A percentile compares a stretch with the other conserved stretches of the same genome.
Evolutionary conservation across 495 filamentous ascomycete species (phyloP).

Genomic region (Cairneyella variabilis): DNA sequence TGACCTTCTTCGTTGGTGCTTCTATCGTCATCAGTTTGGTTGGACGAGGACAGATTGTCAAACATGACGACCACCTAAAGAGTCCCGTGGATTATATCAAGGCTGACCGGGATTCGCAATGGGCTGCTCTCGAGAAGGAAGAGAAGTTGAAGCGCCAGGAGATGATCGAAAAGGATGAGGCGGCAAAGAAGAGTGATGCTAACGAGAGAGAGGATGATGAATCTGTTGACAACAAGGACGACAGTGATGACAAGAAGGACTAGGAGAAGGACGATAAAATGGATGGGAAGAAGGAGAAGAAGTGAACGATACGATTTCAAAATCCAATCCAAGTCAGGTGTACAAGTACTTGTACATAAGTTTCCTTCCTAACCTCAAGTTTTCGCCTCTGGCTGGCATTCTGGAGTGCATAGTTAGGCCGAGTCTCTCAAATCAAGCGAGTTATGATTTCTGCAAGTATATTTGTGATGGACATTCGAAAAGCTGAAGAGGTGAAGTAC

Average conservation of each 20-base stretch:
- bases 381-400: background rate
- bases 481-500: too few relatives aligned
- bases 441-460: too few relatives aligned
- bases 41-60: slow-evolving; percentile 78
- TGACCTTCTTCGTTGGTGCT: slow-evolving; percentile 88
- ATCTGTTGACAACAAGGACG: slow-evolving; percentile 26
- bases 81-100: slow-evolving; percentile 60
- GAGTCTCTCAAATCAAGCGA: too few relatives aligned
- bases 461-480: too few relatives aligned
- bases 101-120: slow-evolving; percentile 55
- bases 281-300: background rate
- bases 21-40: slow-evolving; percentile 84
- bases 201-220: slow-evolving; percentile 34
- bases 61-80: slow-evolving; percentile 38
- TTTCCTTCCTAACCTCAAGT: background rate
- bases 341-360: background rate
- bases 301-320: background rate
- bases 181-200: slow-evolving; percentile 26
- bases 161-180: slow-evolving; percentile 35
- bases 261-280: background rate
- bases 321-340: background rate
- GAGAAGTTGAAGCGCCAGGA: slow-evolving; percentile 49
- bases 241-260: slow-evolving; percentile 18
- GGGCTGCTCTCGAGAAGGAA: slow-evolving; percentile 52
- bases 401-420: too few relatives aligned